Conservation (phyloP, 164 flowering plant genomes). For the Stephania japonica region DNA sequence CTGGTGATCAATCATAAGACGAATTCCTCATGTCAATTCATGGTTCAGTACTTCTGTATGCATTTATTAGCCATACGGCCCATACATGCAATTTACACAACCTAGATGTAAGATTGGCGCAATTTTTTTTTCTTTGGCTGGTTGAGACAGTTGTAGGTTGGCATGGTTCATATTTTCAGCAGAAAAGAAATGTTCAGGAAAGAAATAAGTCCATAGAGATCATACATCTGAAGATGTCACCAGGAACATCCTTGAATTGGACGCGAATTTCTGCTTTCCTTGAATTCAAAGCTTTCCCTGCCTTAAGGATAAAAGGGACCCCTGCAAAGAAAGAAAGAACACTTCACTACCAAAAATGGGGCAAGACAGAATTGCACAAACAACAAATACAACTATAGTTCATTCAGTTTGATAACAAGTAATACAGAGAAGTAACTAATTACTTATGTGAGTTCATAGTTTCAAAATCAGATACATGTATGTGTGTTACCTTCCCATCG, state of each 20-base stretch:
- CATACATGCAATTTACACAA: neutral
- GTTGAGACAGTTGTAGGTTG: neutral
- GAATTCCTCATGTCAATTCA: neutral
- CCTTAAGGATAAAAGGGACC: constrained; percentile 91
- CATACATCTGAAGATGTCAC: constrained; percentile 90
- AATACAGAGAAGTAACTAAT: neutral
- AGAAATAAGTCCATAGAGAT: neutral
- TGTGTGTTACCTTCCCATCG: constrained; percentile 86
- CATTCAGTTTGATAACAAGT: neutral
- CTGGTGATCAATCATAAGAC: neutral
- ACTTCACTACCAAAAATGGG: neutral
- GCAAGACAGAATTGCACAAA: neutral
- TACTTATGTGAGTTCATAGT: neutral
- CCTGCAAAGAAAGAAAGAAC: constrained; percentile 37
- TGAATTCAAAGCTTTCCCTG: constrained; percentile 90
- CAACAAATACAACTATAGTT: neutral
- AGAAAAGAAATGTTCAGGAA: neutral
- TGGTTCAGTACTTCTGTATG: neutral
- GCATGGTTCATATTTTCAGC: neutral
- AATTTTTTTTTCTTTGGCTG: too few relatives aligned
- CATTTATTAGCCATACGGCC: neutral
- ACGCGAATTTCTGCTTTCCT: constrained; percentile 94
- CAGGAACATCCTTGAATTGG: constrained; percentile 98
- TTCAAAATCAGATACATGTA: neutral
- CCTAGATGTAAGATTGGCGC: neutral